phyloP scores from a whole-genome alignment of 805 yeast species.

The Sugiyamaella americana region DNA sequence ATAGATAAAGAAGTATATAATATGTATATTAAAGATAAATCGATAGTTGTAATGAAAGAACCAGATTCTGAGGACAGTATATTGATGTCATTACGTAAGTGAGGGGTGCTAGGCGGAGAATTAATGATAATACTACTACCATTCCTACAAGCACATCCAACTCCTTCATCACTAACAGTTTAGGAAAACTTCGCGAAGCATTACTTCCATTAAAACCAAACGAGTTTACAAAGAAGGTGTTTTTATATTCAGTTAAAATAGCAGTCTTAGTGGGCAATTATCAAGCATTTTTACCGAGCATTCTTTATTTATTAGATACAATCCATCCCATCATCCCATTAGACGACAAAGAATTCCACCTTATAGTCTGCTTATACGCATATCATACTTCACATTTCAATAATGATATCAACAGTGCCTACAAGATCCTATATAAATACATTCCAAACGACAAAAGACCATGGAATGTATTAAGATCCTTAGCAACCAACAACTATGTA shows the following conservation, averaged over 20 bases:
- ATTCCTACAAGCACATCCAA: too few species aligned
- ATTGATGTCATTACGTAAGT: slow-evolving; percentile 13
- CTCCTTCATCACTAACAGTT: too few species aligned
- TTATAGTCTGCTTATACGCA: not conserved
- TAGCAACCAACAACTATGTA: slow-evolving; percentile 11
- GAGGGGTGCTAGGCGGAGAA: slow-evolving; percentile 28
- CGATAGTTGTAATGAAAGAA: too few species aligned
- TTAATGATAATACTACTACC: too few species aligned
- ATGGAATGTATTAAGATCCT: slow-evolving; percentile 12
- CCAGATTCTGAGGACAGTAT: slow-evolving; percentile 11
- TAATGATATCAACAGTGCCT: slow-evolving; percentile 16
- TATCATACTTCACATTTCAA: not conserved
- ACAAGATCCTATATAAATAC: slow-evolving; percentile 14
- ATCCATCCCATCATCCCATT: slow-evolving; percentile 24
- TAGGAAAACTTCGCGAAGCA: slow-evolving; percentile 50
- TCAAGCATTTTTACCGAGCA: slow-evolving; percentile 50
- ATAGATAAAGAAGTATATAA: not conserved
- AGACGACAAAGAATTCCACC: slow-evolving; percentile 14
- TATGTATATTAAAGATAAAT: too few species aligned
- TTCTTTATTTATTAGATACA: slow-evolving; percentile 37
- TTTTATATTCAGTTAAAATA: slow-evolving; percentile 42
- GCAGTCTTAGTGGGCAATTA: slow-evolving; percentile 43
- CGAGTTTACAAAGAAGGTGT: slow-evolving; percentile 41
- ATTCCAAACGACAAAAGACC: slow-evolving; percentile 2
- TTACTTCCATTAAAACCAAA: slow-evolving; percentile 36